Percentiles rank a stretch among this genome's conserved stretches.
Conservation (phyloP, 2,329 filamentous ascomycete genomes). For the Grosmannia huntii region DNA sequence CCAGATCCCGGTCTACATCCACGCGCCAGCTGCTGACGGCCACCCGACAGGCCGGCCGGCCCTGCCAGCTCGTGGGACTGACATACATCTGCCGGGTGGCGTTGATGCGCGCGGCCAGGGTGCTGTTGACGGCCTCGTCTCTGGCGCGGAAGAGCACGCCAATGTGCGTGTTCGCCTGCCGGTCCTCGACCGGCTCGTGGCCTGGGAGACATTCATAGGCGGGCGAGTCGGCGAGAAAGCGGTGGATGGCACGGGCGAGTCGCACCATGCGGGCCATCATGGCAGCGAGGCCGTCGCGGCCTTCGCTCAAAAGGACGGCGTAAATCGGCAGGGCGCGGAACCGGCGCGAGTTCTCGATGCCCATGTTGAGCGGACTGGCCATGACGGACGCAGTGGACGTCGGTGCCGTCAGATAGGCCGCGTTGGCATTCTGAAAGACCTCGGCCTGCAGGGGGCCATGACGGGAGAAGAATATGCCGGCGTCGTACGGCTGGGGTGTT, state of each 20-base stretch:
- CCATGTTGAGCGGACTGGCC: conserved; percentile 74
- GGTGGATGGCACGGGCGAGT: conserved; percentile 55
- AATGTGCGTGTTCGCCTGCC: conserved; percentile 43
- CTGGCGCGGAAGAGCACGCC: conserved; percentile 68
- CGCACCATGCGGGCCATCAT: conserved; percentile 63
- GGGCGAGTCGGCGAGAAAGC: conserved; percentile 45
- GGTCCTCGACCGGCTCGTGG: neutral
- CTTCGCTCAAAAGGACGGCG: conserved; percentile 63
- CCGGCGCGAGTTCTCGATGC: conserved; percentile 80
- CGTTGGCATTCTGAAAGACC: conserved; percentile 74
- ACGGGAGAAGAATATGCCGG: conserved; percentile 74
- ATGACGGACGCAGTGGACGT: conserved; percentile 26
- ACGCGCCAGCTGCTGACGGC: conserved; percentile 80
- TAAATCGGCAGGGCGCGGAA: conserved; percentile 89
- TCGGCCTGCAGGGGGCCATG: conserved; percentile 42
- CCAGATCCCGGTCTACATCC: conserved; percentile 52
- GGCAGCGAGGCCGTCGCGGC: conserved; percentile 50
- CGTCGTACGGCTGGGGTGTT: conserved; percentile 61
- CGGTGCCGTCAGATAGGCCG: conserved; percentile 53
- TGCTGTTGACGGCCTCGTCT: conserved; percentile 48
- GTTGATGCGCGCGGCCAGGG: conserved; percentile 63
- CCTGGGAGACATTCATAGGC: conserved; percentile 55
- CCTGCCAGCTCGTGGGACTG: conserved; percentile 68
- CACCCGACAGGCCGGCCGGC: conserved; percentile 61
- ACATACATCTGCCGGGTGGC: conserved; percentile 64